Conservation (phyloP, 2,329 filamentous ascomycete species). For the Neophaeococcomyces mojaviensis region DNA sequence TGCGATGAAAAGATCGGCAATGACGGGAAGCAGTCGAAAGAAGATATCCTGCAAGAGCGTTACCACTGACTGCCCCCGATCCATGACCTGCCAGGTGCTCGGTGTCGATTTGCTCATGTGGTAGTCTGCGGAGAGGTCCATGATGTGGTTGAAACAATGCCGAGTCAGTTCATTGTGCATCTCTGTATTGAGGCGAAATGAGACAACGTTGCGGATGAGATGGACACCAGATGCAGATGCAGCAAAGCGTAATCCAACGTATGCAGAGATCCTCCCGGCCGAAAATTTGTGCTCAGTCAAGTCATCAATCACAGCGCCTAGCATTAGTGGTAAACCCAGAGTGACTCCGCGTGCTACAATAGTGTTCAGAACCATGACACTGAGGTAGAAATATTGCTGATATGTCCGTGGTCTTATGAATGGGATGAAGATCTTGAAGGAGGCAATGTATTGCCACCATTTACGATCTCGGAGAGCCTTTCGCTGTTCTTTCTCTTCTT, state of each 20-base stretch:
- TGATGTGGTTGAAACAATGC: slow-evolving; percentile 59
- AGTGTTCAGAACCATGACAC: slow-evolving; percentile 60
- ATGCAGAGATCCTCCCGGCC: slow-evolving; percentile 50
- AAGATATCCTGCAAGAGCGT: slow-evolving; percentile 52
- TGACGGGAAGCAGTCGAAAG: slow-evolving; percentile 54
- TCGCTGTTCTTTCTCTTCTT: slow-evolving; percentile 30
- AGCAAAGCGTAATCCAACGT: slow-evolving; percentile 43
- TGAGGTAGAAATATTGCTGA: slow-evolving; percentile 59
- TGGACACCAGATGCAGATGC: slow-evolving; percentile 46
- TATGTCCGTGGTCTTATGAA: slow-evolving; percentile 69
- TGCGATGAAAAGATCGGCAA: slow-evolving; percentile 55
- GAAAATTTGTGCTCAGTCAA: slow-evolving; percentile 45
- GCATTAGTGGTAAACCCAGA: slow-evolving; percentile 70
- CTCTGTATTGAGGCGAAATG: slow-evolving; percentile 50
- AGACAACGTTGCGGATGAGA: slow-evolving; percentile 45
- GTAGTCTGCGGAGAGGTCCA: slow-evolving; percentile 63
- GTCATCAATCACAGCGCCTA: slow-evolving; percentile 69
- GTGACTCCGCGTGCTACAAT: slow-evolving; percentile 65
- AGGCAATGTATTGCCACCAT: slow-evolving; percentile 62
- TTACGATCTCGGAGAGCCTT: slow-evolving; percentile 14
- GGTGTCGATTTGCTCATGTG: slow-evolving; percentile 59
- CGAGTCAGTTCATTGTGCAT: slow-evolving; percentile 52
- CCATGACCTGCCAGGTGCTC: slow-evolving; percentile 57
- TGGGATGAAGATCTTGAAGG: slow-evolving; percentile 67
- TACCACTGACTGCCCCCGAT: slow-evolving; percentile 54